These are phyloP conservation scores for Hondaea fermentalgiana DNA, from an alignment of 108 stramenopile genomes.

Conservation along the genomic window DNA sequence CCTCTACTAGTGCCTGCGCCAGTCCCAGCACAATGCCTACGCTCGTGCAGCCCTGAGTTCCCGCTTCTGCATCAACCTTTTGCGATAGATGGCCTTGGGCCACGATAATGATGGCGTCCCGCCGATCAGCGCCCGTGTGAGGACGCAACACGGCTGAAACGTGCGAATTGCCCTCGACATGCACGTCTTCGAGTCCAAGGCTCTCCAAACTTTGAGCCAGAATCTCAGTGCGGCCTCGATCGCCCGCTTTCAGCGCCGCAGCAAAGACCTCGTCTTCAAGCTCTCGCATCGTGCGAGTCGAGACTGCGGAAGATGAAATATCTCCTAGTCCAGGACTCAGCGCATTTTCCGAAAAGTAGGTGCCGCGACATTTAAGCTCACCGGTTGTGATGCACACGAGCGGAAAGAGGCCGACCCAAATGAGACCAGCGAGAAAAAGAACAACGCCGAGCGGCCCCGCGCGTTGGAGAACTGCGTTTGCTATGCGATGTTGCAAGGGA, in stretches of 20 bases:
- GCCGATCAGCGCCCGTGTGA: neutral
- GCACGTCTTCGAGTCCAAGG: neutral
- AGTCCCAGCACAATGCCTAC: neutral
- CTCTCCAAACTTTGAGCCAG: neutral
- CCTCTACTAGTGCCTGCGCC: neutral
- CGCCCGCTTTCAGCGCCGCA: neutral
- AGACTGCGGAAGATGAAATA: neutral
- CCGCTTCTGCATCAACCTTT: no score
- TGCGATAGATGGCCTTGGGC: neutral
- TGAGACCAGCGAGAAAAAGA: neutral
- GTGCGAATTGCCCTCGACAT: neutral
- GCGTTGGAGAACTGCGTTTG: neutral
- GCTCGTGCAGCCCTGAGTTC: neutral
- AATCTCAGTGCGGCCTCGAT: neutral
- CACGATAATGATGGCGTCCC: neutral
- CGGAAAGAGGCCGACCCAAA: neutral
- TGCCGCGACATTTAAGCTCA: conserved; percentile 2
- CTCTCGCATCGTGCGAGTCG: neutral
- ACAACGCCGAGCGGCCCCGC: neutral
- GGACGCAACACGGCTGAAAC: neutral
- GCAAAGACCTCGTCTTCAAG: neutral
- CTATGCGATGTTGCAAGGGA: no score
- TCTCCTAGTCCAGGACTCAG: neutral
- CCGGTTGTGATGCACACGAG: neutral
- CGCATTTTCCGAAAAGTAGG: neutral